Evolutionary conservation across 331 rosid species (phyloP), one percentile per base, ranked within the genome.

Genomic region (Quercus phellos): DNA sequence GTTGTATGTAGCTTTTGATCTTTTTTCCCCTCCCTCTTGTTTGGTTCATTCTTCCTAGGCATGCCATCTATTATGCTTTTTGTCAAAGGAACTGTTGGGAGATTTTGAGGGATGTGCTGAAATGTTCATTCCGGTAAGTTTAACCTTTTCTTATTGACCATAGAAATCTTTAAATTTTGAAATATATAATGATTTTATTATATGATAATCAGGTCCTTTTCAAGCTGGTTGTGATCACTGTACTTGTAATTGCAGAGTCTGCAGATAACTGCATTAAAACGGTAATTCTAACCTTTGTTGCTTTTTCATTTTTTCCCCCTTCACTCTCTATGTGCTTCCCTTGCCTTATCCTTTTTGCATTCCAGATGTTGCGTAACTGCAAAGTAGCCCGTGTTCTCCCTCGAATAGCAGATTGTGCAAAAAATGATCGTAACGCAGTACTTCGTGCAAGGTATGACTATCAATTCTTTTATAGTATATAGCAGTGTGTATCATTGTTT

Each of bases 151-250:
- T 82, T 78, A 76, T 77, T 76, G 51, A 55, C 30, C 60, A 46
- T 76, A 74, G 53, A 53, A n/a, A 74, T 59, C 73, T 75, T 78
- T 82, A 51, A 75, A 27, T 77, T 24, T 18, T 54, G n/a, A 18
- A 70, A 29, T 68, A 78, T 80, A 74, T 51, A 71, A 77, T 76
- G 63, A 70, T 81, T 70, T 78, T 80, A 80, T 82, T 74, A 70
- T 76, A 75, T 85, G 87, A 77, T 84, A 70, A 89, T 79, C 96
- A 95, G 99, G 97, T 91, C 81, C 97, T 95, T 88, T 95, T 95
- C 97, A 95, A 95, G 99, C 90, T 95, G 87, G 99, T 95, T 83
- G 99, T 95, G 89, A 95, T 95, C 77, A 95, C 99, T 87, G 98
- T 95, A 82, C 99, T 95, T 82, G 99, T 95, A 81, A 95, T 95